A percentile compares a stretch with the other conserved stretches of the same genome.
phyloP scores from a whole-genome alignment of 2,329 filamentous ascomycete species.

The Fusarium albidum region DNA sequence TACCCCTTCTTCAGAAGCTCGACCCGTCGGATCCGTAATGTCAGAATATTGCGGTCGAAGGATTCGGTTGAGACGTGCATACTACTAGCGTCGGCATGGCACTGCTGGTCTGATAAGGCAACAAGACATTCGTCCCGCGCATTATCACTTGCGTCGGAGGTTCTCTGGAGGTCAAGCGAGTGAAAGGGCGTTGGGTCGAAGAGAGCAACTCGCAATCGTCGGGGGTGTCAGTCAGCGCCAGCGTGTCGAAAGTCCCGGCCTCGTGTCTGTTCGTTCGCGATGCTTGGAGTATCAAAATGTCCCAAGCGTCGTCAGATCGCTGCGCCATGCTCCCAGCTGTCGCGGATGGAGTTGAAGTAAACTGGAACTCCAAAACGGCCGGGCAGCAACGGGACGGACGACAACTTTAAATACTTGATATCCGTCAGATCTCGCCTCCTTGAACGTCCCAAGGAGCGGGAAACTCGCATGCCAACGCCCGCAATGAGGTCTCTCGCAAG shows the following conservation, averaged over 20 bases:
- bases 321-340: no score
- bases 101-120: no score
- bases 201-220: not conserved
- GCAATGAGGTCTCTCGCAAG: conserved; percentile 37
- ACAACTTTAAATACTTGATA: conserved; percentile 38
- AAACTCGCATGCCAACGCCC: conserved; percentile 43
- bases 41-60: conserved; percentile 1
- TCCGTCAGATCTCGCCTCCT: conserved; percentile 25
- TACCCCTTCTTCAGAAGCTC: no score
- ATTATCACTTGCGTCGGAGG: no score
- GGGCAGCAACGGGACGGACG: conserved; percentile 25
- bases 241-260: not conserved
- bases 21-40: conserved; percentile 15
- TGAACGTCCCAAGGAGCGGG: conserved; percentile 28
- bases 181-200: not conserved
- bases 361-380: conserved; percentile 8
- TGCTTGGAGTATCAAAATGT: no score
- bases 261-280: no score
- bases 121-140: no score
- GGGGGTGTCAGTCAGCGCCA: not conserved
- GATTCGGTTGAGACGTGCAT: not conserved
- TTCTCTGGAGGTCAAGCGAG: not conserved
- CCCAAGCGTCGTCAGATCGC: no score
- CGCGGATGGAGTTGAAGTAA: conserved; percentile 22
- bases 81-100: not conserved